Evolutionary conservation across 495 filamentous ascomycete genomes (phyloP), one percentile per base, ranked within the genome.

Genomic region (Entonaema liquescens): DNA sequence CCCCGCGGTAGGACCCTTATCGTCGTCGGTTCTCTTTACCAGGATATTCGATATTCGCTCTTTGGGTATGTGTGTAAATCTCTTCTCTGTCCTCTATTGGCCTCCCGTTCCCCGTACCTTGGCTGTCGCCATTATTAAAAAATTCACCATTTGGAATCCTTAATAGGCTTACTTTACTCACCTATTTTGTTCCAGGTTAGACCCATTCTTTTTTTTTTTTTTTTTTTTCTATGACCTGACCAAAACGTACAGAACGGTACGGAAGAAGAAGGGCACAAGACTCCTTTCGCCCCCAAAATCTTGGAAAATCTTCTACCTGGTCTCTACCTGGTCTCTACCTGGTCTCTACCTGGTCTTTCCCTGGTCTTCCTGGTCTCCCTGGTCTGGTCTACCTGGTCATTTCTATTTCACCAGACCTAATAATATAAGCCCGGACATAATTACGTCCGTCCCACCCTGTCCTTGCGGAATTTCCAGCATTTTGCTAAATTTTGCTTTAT

Each of bases 1-100:
- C 70, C 70, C 70, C 70, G 67, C 70, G 70, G 53, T 69, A 73
- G 65, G 65, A 73, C 70, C 70, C 70, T 68, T 65, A 68, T 68
- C 61, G 49, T 60, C 49, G 38, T 42, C 49, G 19, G 4, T 59
- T 33, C 31, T 64, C 38, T 38, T 52, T 55, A 44, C 70, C 58
- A 50, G 70, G 70, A 42, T 69, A 66, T 50, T 33, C 29, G 28
- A 47, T 47, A 47, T 47, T 47, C 53, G 36, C 15, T 62, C 59
- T 63, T 68, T 64, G 31, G 64, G 69, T 72, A 68, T 56, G 65
- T 57, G 57, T 62, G 61, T 36, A 44, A 67, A 31, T 57, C 58
- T 42, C 49, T 53, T 53, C 49, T n/a, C 8, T 57, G 9, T 65
- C 25, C 57, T 68, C 56, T 68, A 47, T 53, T 65, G 70, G 70